These are phyloP conservation scores for Rhododendron vialii DNA, from an alignment of 148 eudicot species.

Conservation along the genomic window DNA sequence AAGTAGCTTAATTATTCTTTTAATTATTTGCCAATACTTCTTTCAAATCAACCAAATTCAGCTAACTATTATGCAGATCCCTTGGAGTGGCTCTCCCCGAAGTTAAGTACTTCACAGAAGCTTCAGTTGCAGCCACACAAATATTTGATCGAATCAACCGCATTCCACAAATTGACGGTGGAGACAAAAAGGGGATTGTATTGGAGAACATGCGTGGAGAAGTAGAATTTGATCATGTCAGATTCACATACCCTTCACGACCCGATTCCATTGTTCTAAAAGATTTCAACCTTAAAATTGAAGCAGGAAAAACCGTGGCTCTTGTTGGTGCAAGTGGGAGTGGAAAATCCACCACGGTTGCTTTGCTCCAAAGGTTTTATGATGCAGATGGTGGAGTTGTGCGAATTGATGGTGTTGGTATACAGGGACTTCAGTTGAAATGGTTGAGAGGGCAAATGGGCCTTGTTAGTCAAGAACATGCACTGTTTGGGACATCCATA, in stretches of 20 bases:
- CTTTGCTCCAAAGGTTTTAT: conserved; percentile 77
- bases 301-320: conserved; percentile 75
- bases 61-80: conserved; percentile 44
- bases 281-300: conserved; percentile 57
- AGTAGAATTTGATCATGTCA: conserved; percentile 52
- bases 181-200: conserved; percentile 37
- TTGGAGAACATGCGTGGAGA: conserved; percentile 53
- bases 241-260: conserved; percentile 71
- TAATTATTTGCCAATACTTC: neutral
- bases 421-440: conserved; percentile 53
- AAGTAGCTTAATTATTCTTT: neutral
- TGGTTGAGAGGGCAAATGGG: conserved; percentile 91
- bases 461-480: conserved; percentile 92
- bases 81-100: conserved; percentile 89
- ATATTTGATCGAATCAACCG: conserved; percentile 68
- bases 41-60: neutral
- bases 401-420: conserved; percentile 65
- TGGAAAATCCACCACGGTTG: conserved; percentile 86
- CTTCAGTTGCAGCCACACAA: conserved; percentile 76
- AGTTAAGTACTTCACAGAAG: conserved; percentile 80
- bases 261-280: conserved; percentile 60
- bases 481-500: conserved; percentile 76
- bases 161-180: conserved; percentile 56
- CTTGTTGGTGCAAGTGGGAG: conserved; percentile 94
- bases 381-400: conserved; percentile 65